Conservation (phyloP, 345 rosid genomes). For the Hirschfeldia incana region DNA sequence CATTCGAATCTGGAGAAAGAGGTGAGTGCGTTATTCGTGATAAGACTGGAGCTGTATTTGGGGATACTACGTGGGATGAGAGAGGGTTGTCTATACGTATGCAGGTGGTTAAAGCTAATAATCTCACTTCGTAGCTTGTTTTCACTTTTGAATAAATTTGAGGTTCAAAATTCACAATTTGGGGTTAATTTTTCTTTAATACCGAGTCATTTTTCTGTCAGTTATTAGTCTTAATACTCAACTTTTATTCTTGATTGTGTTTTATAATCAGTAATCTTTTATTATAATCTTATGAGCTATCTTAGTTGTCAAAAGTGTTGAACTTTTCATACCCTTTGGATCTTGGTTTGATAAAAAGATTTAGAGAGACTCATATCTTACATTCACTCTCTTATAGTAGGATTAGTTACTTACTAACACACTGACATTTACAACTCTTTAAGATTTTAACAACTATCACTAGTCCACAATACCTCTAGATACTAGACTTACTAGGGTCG, state of each 20-base stretch:
- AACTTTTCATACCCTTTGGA: neutral
- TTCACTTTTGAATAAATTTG: neutral
- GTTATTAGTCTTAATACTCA: too few species aligned
- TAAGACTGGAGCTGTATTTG: conserved; percentile 12
- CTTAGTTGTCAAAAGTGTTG: neutral
- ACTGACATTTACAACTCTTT: neutral
- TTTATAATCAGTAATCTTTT: too few species aligned
- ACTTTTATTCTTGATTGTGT: too few species aligned
- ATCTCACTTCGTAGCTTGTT: neutral
- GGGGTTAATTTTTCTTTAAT: too few species aligned
- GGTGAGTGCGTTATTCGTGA: conserved; percentile 22
- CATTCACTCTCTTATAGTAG: neutral
- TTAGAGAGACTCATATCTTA: neutral
- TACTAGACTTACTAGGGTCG: too few species aligned
- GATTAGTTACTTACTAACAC: neutral
- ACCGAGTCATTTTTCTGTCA: too few species aligned
- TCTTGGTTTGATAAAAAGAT: neutral
- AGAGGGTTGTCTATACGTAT: conserved; percentile 26
- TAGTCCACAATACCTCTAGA: neutral
- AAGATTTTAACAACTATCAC: neutral
- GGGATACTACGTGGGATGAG: conserved; percentile 20
- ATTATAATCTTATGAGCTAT: too few species aligned
- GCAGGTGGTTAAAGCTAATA: conserved; percentile 19
- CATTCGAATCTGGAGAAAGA: neutral
- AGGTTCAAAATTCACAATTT: too few species aligned